phyloP scores from a whole-genome alignment of 225 moss, liverwort and hornwort species.

The Thuidium tamariscinum region DNA sequence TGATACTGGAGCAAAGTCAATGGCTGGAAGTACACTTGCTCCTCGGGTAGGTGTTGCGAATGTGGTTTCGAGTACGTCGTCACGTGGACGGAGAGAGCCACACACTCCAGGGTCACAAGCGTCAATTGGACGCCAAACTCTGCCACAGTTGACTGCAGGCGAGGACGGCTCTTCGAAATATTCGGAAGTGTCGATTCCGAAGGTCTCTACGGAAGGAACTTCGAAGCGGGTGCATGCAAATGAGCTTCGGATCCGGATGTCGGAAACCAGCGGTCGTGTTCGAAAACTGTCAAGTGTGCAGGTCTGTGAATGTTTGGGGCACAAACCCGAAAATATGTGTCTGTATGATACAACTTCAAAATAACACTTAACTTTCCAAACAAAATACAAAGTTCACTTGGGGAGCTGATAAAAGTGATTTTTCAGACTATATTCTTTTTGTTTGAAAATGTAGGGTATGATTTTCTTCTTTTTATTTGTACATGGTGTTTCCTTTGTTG shows the following conservation, averaged over 20 bases:
- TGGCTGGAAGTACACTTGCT: slow-evolving; percentile 4
- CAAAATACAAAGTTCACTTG: background rate
- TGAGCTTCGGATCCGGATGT: background rate
- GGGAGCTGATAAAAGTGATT: background rate
- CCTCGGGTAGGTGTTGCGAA: background rate
- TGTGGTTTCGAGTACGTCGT: slow-evolving; percentile 7
- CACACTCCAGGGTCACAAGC: slow-evolving; percentile 7
- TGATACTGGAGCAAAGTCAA: background rate
- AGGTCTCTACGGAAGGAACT: background rate
- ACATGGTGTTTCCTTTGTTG: background rate
- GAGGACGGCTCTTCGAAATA: background rate
- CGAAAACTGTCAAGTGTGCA: slow-evolving; percentile 8
- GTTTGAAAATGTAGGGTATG: background rate
- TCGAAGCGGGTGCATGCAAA: background rate
- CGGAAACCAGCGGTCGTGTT: background rate
- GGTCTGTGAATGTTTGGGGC: slow-evolving; percentile 8
- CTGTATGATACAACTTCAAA: background rate
- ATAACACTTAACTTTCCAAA: background rate
- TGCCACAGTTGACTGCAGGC: background rate
- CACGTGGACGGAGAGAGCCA: slow-evolving; percentile 5
- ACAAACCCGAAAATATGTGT: background rate
- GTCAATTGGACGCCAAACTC: slow-evolving; percentile 12
- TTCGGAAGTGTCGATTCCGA: background rate
- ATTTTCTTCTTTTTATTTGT: background rate
- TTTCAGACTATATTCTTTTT: background rate